phyloP scores from a whole-genome alignment of 257 asterid genomes.

The Solanum infundibuliforme region DNA sequence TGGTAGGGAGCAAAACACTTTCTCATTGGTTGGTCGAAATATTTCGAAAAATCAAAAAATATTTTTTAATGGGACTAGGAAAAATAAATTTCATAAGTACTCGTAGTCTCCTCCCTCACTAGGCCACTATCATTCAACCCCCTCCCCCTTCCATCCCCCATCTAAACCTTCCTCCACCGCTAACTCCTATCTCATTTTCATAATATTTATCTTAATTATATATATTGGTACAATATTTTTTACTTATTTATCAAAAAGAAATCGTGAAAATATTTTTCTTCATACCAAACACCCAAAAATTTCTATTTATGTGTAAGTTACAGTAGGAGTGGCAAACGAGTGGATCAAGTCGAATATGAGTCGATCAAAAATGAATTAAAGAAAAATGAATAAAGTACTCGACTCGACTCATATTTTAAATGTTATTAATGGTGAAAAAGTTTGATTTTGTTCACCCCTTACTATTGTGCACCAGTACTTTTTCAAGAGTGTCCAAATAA shows the following conservation, averaged over 20 bases:
- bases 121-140: background rate
- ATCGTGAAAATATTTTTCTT: background rate
- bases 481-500: too few relatives aligned
- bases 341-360: too few relatives aligned
- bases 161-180: background rate
- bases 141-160: background rate
- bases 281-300: background rate
- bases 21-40: background rate
- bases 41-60: background rate
- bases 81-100: background rate
- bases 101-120: background rate
- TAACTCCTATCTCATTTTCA: background rate
- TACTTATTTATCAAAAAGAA: too few relatives aligned
- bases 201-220: background rate
- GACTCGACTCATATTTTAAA: too few relatives aligned
- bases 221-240: too few relatives aligned
- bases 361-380: too few relatives aligned
- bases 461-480: too few relatives aligned
- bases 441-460: too few relatives aligned
- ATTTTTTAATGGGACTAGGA: slow-evolving; percentile 12
- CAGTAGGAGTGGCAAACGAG: too few relatives aligned
- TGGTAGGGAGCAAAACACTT: background rate
- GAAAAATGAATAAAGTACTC: too few relatives aligned
- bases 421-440: too few relatives aligned
- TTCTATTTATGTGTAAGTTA: background rate